phyloP scores from a whole-genome alignment of 352 stramenopile genomes.

The Globisporangium cystogenes region DNA sequence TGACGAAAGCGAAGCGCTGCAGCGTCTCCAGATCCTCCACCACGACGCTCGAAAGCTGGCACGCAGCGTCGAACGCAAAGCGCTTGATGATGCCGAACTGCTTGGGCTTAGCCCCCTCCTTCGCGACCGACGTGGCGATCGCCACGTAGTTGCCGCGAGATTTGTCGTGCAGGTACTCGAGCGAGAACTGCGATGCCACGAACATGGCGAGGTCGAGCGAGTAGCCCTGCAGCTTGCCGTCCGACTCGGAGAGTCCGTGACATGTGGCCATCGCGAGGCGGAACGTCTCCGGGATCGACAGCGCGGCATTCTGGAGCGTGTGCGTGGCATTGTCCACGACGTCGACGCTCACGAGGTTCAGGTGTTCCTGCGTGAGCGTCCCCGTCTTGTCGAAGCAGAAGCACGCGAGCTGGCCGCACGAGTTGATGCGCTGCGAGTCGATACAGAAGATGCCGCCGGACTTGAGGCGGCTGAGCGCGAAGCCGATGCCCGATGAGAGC shows the following conservation, averaged over 20 bases:
- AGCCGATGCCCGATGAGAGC: slow-evolving; percentile 47
- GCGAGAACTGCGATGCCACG: slow-evolving; percentile 19
- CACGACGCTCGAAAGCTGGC: slow-evolving; percentile 41
- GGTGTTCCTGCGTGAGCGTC: slow-evolving; percentile 63
- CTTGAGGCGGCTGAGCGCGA: slow-evolving; percentile 46
- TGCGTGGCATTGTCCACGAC: slow-evolving; percentile 1
- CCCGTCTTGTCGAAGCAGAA: slow-evolving; percentile 85
- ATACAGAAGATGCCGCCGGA: slow-evolving; percentile 54
- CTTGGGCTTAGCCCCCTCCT: slow-evolving; percentile 2
- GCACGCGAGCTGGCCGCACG: slow-evolving; percentile 57
- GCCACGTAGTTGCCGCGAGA: slow-evolving; percentile 17
- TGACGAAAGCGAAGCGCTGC: slow-evolving; percentile 35
- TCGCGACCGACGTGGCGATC: slow-evolving; percentile 8
- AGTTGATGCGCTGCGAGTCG: slow-evolving; percentile 60
- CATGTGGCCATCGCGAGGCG: slow-evolving; percentile 39
- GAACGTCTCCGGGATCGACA: slow-evolving; percentile 18
- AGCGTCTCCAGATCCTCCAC: slow-evolving; percentile 31
- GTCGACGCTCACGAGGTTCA: slow-evolving; percentile 33
- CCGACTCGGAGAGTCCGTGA: slow-evolving; percentile 30
- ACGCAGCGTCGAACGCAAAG: slow-evolving; percentile 43
- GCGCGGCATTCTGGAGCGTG: slow-evolving; percentile 4
- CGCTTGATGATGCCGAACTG: slow-evolving; percentile 38
- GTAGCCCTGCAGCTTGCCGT: slow-evolving; percentile 33
- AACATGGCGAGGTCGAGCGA: slow-evolving; percentile 55
- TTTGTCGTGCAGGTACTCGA: slow-evolving; percentile 25